These are phyloP conservation scores for Laetiporus sulphureus DNA, from an alignment of 1,284 basidiomycete species.

Conservation along the genomic window DNA sequence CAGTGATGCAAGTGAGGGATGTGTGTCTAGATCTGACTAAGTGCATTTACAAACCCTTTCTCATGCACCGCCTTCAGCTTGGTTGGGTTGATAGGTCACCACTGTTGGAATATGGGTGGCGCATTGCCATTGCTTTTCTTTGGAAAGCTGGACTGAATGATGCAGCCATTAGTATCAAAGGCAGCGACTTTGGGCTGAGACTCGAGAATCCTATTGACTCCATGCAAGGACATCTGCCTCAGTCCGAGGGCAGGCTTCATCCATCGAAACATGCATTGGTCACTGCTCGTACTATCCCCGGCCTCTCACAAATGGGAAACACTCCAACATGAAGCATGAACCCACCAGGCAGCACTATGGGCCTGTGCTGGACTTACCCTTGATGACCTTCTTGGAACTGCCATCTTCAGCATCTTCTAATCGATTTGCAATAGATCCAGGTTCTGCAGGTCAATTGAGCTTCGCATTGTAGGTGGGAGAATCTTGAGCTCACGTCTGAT, in stretches of 20 bases:
- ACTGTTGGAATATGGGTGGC: constrained; percentile 69
- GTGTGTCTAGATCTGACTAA: too few species aligned
- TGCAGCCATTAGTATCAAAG: constrained; percentile 85
- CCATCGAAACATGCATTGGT: constrained; percentile 46
- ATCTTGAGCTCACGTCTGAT: too few species aligned
- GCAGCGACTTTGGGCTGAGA: constrained; percentile 57
- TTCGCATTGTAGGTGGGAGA: too few species aligned
- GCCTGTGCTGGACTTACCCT: too few species aligned
- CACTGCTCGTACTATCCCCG: constrained; percentile 1
- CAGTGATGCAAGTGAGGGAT: too few species aligned
- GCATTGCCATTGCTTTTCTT: constrained; percentile 30
- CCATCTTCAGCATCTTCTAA: constrained; percentile 3
- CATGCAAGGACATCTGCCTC: constrained; percentile 56
- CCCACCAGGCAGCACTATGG: too few species aligned
- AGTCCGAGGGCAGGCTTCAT: constrained; percentile 45
- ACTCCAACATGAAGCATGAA: constrained; percentile 2
- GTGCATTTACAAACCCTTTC: constrained; percentile 62
- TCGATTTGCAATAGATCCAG: constrained; percentile 3
- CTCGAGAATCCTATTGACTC: constrained; percentile 44
- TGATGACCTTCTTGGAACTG: constrained; percentile 9
- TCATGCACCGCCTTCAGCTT: constrained; percentile 56
- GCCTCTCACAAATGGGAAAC: constrained; percentile 19
- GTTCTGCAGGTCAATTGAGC: too few species aligned
- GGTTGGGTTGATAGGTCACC: constrained; percentile 58
- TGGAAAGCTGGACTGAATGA: constrained; percentile 60